Base-by-base conservation (phyloP, 129 eudicot species). In the Arctium lappa region DNA sequence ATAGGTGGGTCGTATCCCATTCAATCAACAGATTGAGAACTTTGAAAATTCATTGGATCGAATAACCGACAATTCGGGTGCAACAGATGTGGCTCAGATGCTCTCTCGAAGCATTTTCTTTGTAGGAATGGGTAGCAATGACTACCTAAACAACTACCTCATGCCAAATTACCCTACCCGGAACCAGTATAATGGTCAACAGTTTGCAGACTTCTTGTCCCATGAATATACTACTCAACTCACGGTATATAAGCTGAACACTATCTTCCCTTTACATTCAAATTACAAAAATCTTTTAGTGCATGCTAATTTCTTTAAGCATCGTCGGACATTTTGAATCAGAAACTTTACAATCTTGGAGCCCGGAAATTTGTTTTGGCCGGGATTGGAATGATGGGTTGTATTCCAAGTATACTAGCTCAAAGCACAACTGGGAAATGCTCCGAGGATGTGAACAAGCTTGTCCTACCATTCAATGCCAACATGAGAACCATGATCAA, bases 51-150 rank as follows among this genome's bases (percentile, higher is more conserved):
- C 97, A 8, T 87, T 95, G 39, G 94, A 92, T 73, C 94, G 88
- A 77, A 84, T 95, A 38, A 89, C 94, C 1, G 86, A 53, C 66
- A 86, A 74, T 33, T 81, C 88, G 10, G 94, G 91, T 4, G 93
- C 87, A 66, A 78, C 76, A 1, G 93, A 85, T 79, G 89, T 86
- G 39, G 88, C 89, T 15, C 82, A 85, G 70, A 42, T 88, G 34
- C 79, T 95, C 6, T 75, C 92, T 6, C 85, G 71, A 8, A 89
- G 94, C 86, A 81, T 95, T 30, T 95, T 91, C 89, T 92, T 92
- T 44, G 97, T 95, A 2, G 99, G 99, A 62, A 91, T 95, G 94
- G 99, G 99, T n/a, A 95, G 99, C 94, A 95, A 95, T 42, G 99
- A 95, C 91, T 95, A 95, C 89, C 90, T 95, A 71, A 95, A 95